Evolutionary conservation across 768 basidiomycete genomes (phyloP).

Genomic region (Amanita polypyramis): DNA sequence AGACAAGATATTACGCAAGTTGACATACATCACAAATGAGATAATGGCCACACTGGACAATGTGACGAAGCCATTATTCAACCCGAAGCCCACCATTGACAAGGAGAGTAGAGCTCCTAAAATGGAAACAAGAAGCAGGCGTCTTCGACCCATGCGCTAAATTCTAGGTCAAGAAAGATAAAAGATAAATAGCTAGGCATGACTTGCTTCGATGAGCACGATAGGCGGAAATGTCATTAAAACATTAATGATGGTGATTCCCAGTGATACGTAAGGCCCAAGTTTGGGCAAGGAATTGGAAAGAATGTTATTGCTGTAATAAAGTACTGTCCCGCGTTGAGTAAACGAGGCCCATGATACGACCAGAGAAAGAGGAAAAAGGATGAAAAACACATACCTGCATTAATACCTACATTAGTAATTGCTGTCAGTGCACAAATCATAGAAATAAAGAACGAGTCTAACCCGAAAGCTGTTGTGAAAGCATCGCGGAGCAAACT

Average conservation of each 20-base stretch:
- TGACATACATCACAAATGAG: slow-evolving; percentile 67
- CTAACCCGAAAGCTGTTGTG: slow-evolving; percentile 71
- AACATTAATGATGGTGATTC: slow-evolving; percentile 79
- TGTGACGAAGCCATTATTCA: slow-evolving; percentile 48
- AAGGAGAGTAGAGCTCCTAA: slow-evolving; percentile 58
- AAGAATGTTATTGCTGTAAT: slow-evolving; percentile 86
- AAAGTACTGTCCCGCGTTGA: slow-evolving; percentile 47
- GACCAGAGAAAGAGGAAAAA: neutral
- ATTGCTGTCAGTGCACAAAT: slow-evolving; percentile 5
- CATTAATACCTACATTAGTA: slow-evolving; percentile 53
- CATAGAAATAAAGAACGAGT: neutral
- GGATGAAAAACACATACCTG: slow-evolving; percentile 27
- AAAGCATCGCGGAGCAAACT: slow-evolving; percentile 60
- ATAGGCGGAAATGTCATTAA: slow-evolving; percentile 80
- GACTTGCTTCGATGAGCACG: slow-evolving; percentile 68
- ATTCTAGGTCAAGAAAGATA: slow-evolving; percentile 4
- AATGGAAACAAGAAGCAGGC: slow-evolving; percentile 58
- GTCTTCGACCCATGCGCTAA: slow-evolving; percentile 65
- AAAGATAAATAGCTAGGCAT: neutral
- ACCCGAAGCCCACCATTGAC: slow-evolving; percentile 54
- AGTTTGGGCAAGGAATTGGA: slow-evolving; percentile 67
- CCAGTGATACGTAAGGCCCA: slow-evolving; percentile 76
- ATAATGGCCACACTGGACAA: slow-evolving; percentile 68
- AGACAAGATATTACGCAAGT: neutral
- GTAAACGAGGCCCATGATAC: no score